Base-by-base conservation (phyloP, 495 filamentous ascomycete genomes). In the Astrothelium macrocarpum region DNA sequence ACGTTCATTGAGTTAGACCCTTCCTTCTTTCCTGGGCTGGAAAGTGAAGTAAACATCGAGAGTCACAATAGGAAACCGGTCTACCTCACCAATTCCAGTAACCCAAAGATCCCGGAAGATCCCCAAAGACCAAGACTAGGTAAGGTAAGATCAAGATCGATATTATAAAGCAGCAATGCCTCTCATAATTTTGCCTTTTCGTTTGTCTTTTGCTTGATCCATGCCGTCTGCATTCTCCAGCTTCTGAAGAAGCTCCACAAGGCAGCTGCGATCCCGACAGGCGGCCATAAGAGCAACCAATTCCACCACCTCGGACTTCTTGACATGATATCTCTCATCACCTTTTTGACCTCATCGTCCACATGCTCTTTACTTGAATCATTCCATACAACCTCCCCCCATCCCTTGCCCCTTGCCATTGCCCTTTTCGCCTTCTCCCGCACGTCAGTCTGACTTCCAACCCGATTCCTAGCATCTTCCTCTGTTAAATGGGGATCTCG, bases 301-400 rank as follows among this genome's bases (percentile, higher is more conserved):
- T 78, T 81, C 94, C 94, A 96, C 90, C 89, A 91, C 60, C 78
- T 72, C 43, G 89, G 87, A 75, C 88, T 90, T 26, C 73, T 73
- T 62, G 63, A 78, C 69, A 73, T 74, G n/a, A 96, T 76, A 65
- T 78, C 82, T 14, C 61, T 64, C 78, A 95, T 82, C 7, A 84
- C 86, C 63, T 73, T 76, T 61, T 76, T 74, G 1, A 97, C 76
- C 71, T 90, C 85, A 45, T 61, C 66, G 73, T 80, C 78, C 69
- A 97, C 71, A 60, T 90, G 82, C 42, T 82, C 84, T 70, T 75
- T 84, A 28, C 79, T 84, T 1, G 81, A 82, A 78, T 97, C 92
- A 80, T 98, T 98, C 86, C 85, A 87, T 16, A 97, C 82, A 46
- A 96, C 89, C 14, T 87, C 81, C 0, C 94, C 94, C 26, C 79